Percentiles rank a stretch among this genome's conserved stretches.
These are phyloP conservation scores for Xylariaceae sp. DNA, from an alignment of 2,329 filamentous ascomycete species.

Conservation along the genomic window DNA sequence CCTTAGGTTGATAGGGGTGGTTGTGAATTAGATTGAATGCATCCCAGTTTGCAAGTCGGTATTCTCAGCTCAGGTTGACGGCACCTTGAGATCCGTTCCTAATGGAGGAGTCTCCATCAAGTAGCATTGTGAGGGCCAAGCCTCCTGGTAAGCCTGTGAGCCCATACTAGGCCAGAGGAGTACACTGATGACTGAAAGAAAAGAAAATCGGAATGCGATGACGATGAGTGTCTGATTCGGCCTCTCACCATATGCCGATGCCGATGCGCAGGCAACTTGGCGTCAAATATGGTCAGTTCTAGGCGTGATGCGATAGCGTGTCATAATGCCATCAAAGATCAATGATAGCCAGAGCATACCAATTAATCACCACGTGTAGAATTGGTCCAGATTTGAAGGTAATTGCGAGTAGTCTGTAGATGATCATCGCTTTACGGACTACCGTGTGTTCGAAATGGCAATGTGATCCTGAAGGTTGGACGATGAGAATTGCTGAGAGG, in stretches of 20 bases:
- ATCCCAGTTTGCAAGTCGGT: constrained; percentile 1
- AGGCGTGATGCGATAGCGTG: neutral
- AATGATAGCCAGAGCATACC: too few species aligned
- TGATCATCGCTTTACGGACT: neutral
- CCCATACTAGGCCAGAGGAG: neutral
- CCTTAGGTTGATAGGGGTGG: neutral
- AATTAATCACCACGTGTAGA: neutral
- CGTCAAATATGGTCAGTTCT: neutral
- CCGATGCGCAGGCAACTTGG: neutral
- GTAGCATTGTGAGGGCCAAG: neutral
- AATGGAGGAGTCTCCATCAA: constrained; percentile 12
- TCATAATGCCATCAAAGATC: neutral
- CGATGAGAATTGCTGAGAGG: too few species aligned
- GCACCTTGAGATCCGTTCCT: constrained; percentile 15
- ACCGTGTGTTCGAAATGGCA: neutral
- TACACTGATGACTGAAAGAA: neutral
- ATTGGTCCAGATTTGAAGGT: neutral
- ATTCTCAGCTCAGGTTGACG: neutral
- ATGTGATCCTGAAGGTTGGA: neutral
- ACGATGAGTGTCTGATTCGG: neutral
- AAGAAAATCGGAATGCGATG: constrained; percentile 12
- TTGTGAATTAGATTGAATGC: neutral
- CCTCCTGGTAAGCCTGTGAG: neutral
- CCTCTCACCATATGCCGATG: neutral
- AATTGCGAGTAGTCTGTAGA: too few species aligned